Evolutionary conservation across 2,329 filamentous ascomycete species (phyloP), one percentile per base, ranked within the genome.

Genomic region (Cladosporium halotolerans): DNA sequence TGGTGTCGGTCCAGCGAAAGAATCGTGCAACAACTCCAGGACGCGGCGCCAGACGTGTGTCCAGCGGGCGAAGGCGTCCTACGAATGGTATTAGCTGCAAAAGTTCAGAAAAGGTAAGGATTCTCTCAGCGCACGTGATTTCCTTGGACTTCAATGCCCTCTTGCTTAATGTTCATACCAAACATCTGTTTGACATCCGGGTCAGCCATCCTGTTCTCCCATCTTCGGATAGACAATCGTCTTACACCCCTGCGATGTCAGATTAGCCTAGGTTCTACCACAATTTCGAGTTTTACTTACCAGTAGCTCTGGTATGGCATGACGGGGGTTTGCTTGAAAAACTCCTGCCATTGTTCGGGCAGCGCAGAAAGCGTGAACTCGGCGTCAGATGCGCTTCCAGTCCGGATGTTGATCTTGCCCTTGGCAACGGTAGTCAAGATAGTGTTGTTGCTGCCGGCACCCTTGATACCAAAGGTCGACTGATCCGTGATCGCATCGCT

Each of bases 11-110:
- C 76, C 76, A 45, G 72, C 72, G 5, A 76, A 69, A 1, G 72
- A 72, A 54, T 77, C 74, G 51, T 76, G 75, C 0, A 73, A 62
- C 4, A 78, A 63, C 58, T 78, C 76, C 10, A 79, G 70, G 1
- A 73, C 68, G 18, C 76, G 73, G 38, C 70, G 68, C 74, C 69
- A 78, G 56, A 75, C 72, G 59, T 74, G 73, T 1, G 72, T 71
- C 70, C 70, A 75, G 32, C 69, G 70, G 6, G 68, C 70, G 39
- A 75, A 77, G 13, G 70, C 68, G 11, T 65, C 68, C 51, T 53
- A 28, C 14, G 8, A 23, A 6, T n/a, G n/a, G 3, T 8, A 14
- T 14, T 6, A 36, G 34, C 34, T 11, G 10, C 4, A 5, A 5
- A n/a, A n/a, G 9, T 9, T 36, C n/a, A 11, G 34, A n/a, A 4